Conservation (phyloP, 2,329 filamentous ascomycete species). For the Aspergillus pseudotamarii region DNA sequence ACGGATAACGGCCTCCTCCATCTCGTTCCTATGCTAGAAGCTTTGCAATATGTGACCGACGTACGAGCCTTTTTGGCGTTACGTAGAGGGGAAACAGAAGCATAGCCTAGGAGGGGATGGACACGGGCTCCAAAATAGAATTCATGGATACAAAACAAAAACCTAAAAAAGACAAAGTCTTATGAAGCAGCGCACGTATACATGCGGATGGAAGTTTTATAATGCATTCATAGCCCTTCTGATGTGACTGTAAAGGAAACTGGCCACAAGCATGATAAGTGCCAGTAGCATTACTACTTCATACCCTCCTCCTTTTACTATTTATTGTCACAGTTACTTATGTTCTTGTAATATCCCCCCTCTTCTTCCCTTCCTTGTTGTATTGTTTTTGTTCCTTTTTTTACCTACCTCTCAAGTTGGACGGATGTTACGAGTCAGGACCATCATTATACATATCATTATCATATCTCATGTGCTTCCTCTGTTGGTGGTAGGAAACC, state of each 20-base stretch:
- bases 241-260: constrained; percentile 18
- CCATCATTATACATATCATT: background rate
- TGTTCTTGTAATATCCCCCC: constrained; percentile 5
- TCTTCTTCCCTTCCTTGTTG: background rate
- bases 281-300: constrained; percentile 14
- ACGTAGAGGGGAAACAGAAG: constrained; percentile 72
- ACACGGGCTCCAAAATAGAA: background rate
- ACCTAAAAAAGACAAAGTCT: background rate
- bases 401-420: background rate
- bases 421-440: constrained; percentile 9
- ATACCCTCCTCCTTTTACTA: constrained; percentile 17
- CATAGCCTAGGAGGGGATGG: constrained; percentile 23
- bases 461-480: background rate
- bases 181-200: background rate
- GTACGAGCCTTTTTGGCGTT: constrained; percentile 88
- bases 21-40: constrained; percentile 88
- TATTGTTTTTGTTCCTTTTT: background rate
- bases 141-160: background rate
- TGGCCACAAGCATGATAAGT: constrained; percentile 16
- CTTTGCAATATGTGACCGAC: constrained; percentile 93
- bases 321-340: background rate
- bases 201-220: constrained; percentile 11
- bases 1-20: constrained; percentile 95
- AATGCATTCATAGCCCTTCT: constrained; percentile 18
- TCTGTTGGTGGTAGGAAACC: background rate